These are phyloP conservation scores for Echium plantagineum DNA, from an alignment of 257 asterid genomes.

Conservation along the genomic window DNA sequence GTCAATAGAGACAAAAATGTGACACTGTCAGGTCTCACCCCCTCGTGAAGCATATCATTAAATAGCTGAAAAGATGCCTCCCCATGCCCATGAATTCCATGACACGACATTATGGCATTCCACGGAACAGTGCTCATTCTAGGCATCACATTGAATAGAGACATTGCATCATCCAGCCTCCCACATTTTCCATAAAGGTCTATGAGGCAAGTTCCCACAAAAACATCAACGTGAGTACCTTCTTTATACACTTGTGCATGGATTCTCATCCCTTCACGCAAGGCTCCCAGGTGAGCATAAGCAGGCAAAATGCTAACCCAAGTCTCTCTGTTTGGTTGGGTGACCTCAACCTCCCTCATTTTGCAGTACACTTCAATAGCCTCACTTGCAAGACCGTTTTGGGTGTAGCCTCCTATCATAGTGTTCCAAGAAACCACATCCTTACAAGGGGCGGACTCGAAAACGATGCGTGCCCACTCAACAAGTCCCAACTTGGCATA, in stretches of 20 bases:
- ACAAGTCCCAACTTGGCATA: constrained; percentile 64
- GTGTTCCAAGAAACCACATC: constrained; percentile 82
- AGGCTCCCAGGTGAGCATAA: constrained; percentile 68
- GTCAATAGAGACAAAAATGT: constrained; percentile 56
- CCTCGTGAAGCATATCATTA: constrained; percentile 39
- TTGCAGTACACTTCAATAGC: constrained; percentile 36
- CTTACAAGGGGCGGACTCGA: constrained; percentile 38
- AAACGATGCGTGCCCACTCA: constrained; percentile 45
- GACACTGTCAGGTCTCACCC: constrained; percentile 60
- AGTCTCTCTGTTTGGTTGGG: constrained; percentile 49
- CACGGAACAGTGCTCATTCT: constrained; percentile 40
- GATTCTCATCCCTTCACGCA: constrained; percentile 53
- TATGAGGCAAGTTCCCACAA: constrained; percentile 59
- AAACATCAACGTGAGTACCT: constrained; percentile 40
- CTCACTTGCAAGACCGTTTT: constrained; percentile 70
- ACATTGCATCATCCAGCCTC: constrained; percentile 44
- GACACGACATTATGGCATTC: constrained; percentile 65
- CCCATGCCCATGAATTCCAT: constrained; percentile 71
- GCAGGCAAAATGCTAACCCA: constrained; percentile 72
- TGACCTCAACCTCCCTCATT: constrained; percentile 31
- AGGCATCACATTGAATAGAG: constrained; percentile 41
- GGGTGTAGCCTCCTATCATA: constrained; percentile 67
- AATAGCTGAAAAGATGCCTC: constrained; percentile 45
- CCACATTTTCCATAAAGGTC: constrained; percentile 84
- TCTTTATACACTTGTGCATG: constrained; percentile 48